These are phyloP conservation scores for Sequoia sempervirens DNA, from an alignment of 75 land plant genomes.

Conservation along the genomic window DNA sequence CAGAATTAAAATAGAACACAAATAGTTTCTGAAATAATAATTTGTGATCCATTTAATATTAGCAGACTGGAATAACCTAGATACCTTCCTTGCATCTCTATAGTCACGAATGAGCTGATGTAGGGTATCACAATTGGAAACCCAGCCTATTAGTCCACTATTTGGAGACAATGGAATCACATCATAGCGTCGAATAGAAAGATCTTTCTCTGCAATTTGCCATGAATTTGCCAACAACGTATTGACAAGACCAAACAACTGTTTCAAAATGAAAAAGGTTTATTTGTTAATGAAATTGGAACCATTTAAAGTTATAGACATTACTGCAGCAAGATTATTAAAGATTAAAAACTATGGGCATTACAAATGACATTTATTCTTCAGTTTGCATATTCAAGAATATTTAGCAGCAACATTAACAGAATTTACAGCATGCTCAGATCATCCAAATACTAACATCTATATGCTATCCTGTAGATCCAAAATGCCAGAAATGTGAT, in stretches of 20 bases:
- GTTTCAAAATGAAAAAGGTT: conserved; percentile 8
- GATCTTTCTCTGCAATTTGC: conserved; percentile 92
- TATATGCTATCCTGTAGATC: conserved; percentile 1
- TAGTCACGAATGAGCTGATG: conserved; percentile 95
- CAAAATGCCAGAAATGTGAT: neutral
- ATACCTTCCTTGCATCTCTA: conserved; percentile 93
- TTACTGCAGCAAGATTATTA: neutral
- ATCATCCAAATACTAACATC: neutral
- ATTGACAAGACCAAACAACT: conserved; percentile 98
- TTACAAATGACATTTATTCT: neutral
- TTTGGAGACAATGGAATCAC: conserved; percentile 98
- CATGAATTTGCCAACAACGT: conserved; percentile 87
- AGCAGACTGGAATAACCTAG: neutral
- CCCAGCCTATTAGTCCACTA: conserved; percentile 99
- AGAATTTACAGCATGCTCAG: neutral
- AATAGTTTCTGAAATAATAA: neutral
- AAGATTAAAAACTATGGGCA: neutral
- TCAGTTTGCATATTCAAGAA: neutral
- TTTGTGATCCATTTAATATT: neutral
- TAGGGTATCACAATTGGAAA: conserved; percentile 95
- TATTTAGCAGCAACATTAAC: neutral
- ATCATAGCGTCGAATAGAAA: conserved; percentile 88
- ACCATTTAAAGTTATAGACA: neutral
- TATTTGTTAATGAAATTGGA: neutral
- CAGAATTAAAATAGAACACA: neutral